Evolutionary conservation across 371 early-diverging fungal species (phyloP).

Genomic region (Umbelopsis sp.): DNA sequence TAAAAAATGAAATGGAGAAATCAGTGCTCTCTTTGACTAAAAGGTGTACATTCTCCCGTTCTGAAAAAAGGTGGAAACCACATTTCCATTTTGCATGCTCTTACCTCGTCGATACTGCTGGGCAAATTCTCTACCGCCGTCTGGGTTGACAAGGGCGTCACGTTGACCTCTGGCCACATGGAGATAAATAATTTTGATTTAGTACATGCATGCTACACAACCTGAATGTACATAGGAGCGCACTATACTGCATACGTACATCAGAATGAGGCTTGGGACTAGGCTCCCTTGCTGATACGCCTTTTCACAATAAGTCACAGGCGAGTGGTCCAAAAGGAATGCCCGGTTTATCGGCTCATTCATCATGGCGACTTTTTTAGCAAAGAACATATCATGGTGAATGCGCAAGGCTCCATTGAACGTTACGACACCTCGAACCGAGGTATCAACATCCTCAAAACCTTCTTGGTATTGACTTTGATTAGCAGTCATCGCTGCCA

Average conservation of each 20-base stretch:
- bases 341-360: constrained; percentile 35
- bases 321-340: constrained; percentile 54
- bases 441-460: constrained; percentile 71
- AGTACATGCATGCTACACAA: not conserved
- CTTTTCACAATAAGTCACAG: constrained; percentile 28
- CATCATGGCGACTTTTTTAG: constrained; percentile 37
- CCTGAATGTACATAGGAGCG: not conserved
- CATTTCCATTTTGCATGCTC: not conserved
- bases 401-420: constrained; percentile 46
- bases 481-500: constrained; percentile 69
- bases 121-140: constrained; percentile 30
- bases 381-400: constrained; percentile 35
- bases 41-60: not conserved
- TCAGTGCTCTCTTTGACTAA: not conserved
- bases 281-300: constrained; percentile 26
- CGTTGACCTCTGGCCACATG: constrained; percentile 26
- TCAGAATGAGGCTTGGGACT: constrained; percentile 36
- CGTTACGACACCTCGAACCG: constrained; percentile 58
- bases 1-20: not conserved
- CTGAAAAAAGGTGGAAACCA: not conserved
- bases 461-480: constrained; percentile 68
- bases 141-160: constrained; percentile 35
- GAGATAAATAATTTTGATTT: not conserved
- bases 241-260: constrained; percentile 1
- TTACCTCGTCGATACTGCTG: constrained; percentile 38